Percentiles rank a stretch among this genome's conserved stretches.
phyloP scores from a whole-genome alignment of 768 basidiomycete species.

The Dendrothele bispora region DNA sequence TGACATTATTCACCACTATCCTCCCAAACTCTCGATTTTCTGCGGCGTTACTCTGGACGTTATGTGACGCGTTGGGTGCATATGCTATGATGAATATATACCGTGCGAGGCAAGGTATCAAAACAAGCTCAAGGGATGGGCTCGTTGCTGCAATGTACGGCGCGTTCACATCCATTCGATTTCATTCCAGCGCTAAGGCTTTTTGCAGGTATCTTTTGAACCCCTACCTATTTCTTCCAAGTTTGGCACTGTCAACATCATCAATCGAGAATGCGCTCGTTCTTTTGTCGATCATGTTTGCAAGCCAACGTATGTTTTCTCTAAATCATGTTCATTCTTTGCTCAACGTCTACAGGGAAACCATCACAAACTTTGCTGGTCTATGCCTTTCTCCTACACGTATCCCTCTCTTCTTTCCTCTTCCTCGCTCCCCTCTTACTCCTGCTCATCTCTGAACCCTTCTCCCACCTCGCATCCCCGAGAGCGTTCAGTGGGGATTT shows the following conservation, averaged over 20 bases:
- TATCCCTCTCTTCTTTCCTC: constrained; percentile 70
- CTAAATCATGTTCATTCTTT: not conserved
- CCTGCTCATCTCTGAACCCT: constrained; percentile 58
- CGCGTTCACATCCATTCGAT: no score
- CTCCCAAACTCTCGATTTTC: constrained; percentile 51
- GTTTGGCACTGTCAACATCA: constrained; percentile 80
- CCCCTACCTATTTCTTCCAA: constrained; percentile 82
- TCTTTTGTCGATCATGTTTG: constrained; percentile 68
- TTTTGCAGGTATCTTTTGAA: constrained; percentile 78
- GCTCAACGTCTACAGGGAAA: constrained; percentile 61
- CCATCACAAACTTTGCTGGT: constrained; percentile 57
- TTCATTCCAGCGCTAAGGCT: no score
- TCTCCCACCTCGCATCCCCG: constrained; percentile 71
- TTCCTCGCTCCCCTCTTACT: constrained; percentile 67
- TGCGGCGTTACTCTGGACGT: constrained; percentile 66
- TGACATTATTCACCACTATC: constrained; percentile 73
- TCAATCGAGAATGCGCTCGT: constrained; percentile 77
- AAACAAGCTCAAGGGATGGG: constrained; percentile 49
- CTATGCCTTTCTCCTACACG: constrained; percentile 70
- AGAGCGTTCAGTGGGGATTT: constrained; percentile 31
- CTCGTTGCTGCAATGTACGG: constrained; percentile 69
- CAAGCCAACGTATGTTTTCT: constrained; percentile 55
- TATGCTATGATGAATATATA: constrained; percentile 69
- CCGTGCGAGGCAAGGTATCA: constrained; percentile 57
- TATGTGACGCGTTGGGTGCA: constrained; percentile 66